Percentiles rank a stretch among this genome's conserved stretches.
Evolutionary conservation across 768 basidiomycete genomes (phyloP).

Genomic region (Rhizopogon vulgaris): DNA sequence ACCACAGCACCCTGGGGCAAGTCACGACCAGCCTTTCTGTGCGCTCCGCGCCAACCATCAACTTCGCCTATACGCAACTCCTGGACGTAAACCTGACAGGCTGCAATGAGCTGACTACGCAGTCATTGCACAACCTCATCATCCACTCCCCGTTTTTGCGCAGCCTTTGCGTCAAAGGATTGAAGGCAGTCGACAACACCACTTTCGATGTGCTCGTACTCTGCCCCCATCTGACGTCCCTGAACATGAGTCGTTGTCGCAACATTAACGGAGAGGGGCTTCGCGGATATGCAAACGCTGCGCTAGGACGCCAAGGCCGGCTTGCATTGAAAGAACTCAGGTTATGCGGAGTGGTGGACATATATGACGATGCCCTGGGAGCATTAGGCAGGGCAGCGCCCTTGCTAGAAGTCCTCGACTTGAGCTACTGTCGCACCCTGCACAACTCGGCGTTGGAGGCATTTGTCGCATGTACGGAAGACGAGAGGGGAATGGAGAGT

Average conservation of each 20-base stretch:
- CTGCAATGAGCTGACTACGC: constrained; percentile 58
- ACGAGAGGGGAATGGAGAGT: constrained; percentile 28
- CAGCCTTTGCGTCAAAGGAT: constrained; percentile 59
- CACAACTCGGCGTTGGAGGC: constrained; percentile 74
- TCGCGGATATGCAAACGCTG: constrained; percentile 37
- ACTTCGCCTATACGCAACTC: constrained; percentile 55
- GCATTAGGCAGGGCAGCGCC: constrained; percentile 64
- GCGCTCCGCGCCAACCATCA: constrained; percentile 20
- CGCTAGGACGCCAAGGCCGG: constrained; percentile 38
- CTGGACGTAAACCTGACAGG: constrained; percentile 68
- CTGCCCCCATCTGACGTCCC: constrained; percentile 47
- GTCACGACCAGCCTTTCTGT: constrained; percentile 52
- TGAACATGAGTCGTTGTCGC: constrained; percentile 69
- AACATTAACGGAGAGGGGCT: constrained; percentile 66
- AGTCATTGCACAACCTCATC: constrained; percentile 65
- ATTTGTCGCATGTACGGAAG: constrained; percentile 51
- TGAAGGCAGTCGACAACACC: constrained; percentile 62
- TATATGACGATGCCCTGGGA: constrained; percentile 57
- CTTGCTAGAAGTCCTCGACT: constrained; percentile 70
- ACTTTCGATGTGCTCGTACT: constrained; percentile 65
- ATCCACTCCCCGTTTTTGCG: constrained; percentile 55
- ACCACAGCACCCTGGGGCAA: constrained; percentile 42
- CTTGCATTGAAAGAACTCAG: constrained; percentile 58
- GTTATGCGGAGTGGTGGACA: constrained; percentile 59
- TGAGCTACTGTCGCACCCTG: constrained; percentile 65